Conservation (phyloP, 371 early-diverging fungal species). For the Fennellomyces sp. region DNA sequence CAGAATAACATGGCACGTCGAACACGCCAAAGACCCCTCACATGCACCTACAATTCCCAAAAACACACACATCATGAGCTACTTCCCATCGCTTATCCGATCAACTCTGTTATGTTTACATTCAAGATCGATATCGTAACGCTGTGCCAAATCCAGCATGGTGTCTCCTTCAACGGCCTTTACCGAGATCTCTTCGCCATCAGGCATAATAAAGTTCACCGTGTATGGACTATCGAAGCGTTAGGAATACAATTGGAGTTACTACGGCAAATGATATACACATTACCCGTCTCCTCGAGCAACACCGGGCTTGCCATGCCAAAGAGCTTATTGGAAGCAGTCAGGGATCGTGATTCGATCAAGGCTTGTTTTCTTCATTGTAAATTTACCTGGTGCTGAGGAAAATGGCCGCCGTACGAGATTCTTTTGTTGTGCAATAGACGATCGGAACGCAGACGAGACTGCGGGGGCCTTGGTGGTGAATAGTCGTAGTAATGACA, state of each 20-base stretch:
- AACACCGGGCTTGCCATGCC: constrained; percentile 34
- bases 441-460: constrained; percentile 4
- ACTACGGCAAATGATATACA: background rate
- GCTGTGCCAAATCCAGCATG: constrained; percentile 95
- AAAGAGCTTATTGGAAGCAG: constrained; percentile 16
- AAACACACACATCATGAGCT: background rate
- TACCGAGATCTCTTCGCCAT: constrained; percentile 79
- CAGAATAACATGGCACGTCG: constrained; percentile 97
- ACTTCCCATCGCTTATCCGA: background rate
- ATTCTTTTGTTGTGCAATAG: background rate
- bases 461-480: constrained; percentile 21
- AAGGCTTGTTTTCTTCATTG: background rate
- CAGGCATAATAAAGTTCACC: constrained; percentile 68
- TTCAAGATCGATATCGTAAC: constrained; percentile 95
- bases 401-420: constrained; percentile 20
- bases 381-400: constrained; percentile 23
- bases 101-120: constrained; percentile 50
- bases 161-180: constrained; percentile 85
- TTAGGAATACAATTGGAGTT: too few relatives aligned
- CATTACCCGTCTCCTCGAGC: constrained; percentile 43
- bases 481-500: constrained; percentile 41
- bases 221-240: constrained; percentile 54
- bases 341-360: background rate
- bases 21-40: constrained; percentile 96
- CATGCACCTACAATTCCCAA: constrained; percentile 81